A percentile compares a stretch with the other conserved stretches of the same genome.
These are phyloP conservation scores for Lagenidium sp. DNA, from an alignment of 352 stramenopile genomes.

Conservation along the genomic window DNA sequence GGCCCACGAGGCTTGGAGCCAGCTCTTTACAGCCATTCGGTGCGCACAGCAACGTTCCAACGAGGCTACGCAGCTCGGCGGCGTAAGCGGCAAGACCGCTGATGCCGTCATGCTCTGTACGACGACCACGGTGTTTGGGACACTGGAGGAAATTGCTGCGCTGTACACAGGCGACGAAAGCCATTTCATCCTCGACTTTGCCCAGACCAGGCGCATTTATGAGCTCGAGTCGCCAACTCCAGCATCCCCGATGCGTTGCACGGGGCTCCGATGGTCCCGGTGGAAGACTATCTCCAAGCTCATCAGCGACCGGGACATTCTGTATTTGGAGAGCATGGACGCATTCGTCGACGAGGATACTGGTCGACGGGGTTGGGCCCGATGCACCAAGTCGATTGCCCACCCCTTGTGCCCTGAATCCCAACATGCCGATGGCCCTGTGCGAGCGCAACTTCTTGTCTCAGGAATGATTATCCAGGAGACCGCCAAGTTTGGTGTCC, in stretches of 20 bases:
- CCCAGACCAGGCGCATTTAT: conserved; percentile 39
- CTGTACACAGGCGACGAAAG: conserved; percentile 38
- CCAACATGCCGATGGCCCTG: conserved; percentile 38
- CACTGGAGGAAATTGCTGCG: conserved; percentile 48
- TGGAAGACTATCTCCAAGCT: conserved; percentile 45
- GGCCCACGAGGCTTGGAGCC: conserved; percentile 9
- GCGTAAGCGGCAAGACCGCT: conserved; percentile 13
- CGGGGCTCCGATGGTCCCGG: conserved; percentile 43
- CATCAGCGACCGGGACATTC: conserved; percentile 40
- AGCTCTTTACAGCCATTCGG: conserved; percentile 15
- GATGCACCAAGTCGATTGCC: conserved; percentile 52
- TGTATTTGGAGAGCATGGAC: conserved; percentile 61
- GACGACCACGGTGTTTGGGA: conserved; percentile 34
- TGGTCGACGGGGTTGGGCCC: conserved; percentile 52
- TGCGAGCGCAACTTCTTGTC: conserved; percentile 40
- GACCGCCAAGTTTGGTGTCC: conserved; percentile 37
- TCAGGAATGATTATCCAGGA: conserved; percentile 55
- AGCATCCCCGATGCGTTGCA: conserved; percentile 30
- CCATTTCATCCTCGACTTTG: conserved; percentile 39
- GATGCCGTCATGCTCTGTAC: conserved; percentile 54
- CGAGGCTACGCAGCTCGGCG: conserved; percentile 18
- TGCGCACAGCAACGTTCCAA: conserved; percentile 16
- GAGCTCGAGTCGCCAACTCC: conserved; percentile 31
- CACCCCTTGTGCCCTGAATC: conserved; percentile 50
- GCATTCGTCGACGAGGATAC: conserved; percentile 49